Conservation (phyloP, 2,329 filamentous ascomycete species). For the Aspergillus sp. region DNA sequence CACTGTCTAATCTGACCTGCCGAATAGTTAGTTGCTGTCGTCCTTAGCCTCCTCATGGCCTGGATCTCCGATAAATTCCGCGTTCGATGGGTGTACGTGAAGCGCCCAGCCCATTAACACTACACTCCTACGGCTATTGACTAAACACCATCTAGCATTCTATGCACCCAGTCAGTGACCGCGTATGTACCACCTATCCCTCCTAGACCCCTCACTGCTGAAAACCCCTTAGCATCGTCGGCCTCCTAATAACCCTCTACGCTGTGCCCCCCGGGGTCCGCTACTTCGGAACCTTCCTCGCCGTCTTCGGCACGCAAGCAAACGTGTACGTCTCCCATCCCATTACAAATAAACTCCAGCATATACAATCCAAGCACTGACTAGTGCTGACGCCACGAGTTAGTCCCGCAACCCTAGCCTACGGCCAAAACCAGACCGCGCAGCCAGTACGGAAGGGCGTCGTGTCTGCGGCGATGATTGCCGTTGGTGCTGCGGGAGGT, state of each 20-base stretch:
- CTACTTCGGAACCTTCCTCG: constrained; percentile 1
- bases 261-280: neutral
- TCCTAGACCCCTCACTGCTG: neutral
- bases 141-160: neutral
- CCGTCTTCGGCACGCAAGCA: neutral
- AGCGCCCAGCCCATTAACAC: neutral
- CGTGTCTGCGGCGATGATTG: neutral
- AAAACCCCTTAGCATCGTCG: neutral
- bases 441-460: neutral
- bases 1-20: neutral
- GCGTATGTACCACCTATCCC: neutral
- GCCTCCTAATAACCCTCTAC: neutral
- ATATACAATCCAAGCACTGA: neutral
- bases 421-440: neutral
- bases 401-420: constrained; percentile 2
- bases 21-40: neutral
- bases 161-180: neutral
- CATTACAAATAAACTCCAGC: neutral
- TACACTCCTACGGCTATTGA: neutral
- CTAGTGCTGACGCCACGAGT: neutral
- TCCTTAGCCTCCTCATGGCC: neutral
- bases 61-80: constrained; percentile 2
- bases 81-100: neutral
- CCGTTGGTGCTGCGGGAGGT: neutral
- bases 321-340: neutral